Base-by-base conservation (phyloP, 345 rosid species). In the Sisymbrium irio region DNA sequence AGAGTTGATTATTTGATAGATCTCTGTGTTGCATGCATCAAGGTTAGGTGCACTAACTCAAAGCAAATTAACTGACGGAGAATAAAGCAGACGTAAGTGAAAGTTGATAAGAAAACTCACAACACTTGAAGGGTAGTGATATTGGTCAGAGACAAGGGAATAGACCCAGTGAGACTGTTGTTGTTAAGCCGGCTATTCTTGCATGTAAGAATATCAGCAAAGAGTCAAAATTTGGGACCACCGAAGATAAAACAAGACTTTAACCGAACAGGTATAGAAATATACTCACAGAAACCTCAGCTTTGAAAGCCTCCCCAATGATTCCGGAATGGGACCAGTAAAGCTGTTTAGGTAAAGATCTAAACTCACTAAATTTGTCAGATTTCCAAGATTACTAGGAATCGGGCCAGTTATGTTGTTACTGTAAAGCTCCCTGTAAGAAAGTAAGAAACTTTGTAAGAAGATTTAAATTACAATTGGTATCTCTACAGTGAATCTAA, bases 271-370 rank as follows among this genome's bases (percentile, higher is more conserved):
- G n/a, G 42, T 55, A 20, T 63, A 47, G 62, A 6, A 76, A 63
- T 41, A 28, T 71, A 83, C 98, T 90, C 80, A 95, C 98, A 95
- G 96, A 80, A 95, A 95, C 28, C 99, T 84, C 74, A 95, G 81
- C 77, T 90, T 95, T 42, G 97, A 87, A 65, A 95, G 88, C 77
- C 83, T 95, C 40, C 98, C 97, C 78, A 95, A 73, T 10, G 97
- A 76, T 70, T 83, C 92, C 0, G 99, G 99, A 19, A 95, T 92
- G 59, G 91, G 96, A 78, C 99, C 99, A 19, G 82, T 78, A 79
- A 95, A 95, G 77, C 86, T 78, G 80, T 95, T 95, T 83, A 95
- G 75, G 87, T 95, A 95, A 68, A 95, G 98, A 88, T 95, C 99
- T 94, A 95, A 85, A 83, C 99, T 95, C 76, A 95, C 98, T 83